phyloP scores from a whole-genome alignment of 352 stramenopile genomes.

The Blastocystis sp. region DNA sequence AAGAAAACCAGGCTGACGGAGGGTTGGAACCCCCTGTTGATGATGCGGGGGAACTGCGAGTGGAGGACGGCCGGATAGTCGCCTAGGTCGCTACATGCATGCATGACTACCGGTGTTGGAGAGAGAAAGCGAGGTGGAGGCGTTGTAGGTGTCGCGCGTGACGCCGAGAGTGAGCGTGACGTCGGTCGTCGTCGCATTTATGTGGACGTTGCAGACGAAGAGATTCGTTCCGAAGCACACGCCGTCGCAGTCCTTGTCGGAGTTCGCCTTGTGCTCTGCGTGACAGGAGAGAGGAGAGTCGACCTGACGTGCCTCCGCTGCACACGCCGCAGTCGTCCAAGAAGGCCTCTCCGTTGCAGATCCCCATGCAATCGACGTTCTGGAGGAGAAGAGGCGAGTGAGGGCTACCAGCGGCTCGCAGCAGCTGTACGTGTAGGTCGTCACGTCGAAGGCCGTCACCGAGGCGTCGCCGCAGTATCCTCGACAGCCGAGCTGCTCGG shows the following conservation, averaged over 20 bases:
- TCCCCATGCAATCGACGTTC: neutral
- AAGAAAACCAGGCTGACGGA: neutral
- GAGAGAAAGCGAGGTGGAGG: neutral
- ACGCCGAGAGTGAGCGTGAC: neutral
- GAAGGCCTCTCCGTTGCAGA: neutral
- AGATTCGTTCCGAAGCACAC: neutral
- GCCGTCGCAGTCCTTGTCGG: constrained; percentile 5
- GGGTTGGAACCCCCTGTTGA: neutral
- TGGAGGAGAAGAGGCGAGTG: neutral
- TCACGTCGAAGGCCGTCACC: neutral
- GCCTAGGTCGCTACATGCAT: too few relatives aligned
- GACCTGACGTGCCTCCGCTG: constrained; percentile 28
- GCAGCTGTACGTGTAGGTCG: neutral
- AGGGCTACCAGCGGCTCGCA: neutral
- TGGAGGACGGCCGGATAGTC: neutral
- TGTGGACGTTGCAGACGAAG: neutral
- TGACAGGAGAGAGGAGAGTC: neutral
- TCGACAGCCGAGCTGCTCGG: neutral
- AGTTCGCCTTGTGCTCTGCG: constrained; percentile 9
- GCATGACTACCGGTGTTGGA: neutral
- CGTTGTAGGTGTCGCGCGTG: neutral
- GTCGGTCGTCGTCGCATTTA: neutral
- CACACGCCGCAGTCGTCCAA: constrained; percentile 23
- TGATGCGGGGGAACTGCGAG: neutral
- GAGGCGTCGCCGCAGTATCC: neutral